Base-by-base conservation (phyloP, 805 yeast species). In the Candida pseudoglaebosa region DNA sequence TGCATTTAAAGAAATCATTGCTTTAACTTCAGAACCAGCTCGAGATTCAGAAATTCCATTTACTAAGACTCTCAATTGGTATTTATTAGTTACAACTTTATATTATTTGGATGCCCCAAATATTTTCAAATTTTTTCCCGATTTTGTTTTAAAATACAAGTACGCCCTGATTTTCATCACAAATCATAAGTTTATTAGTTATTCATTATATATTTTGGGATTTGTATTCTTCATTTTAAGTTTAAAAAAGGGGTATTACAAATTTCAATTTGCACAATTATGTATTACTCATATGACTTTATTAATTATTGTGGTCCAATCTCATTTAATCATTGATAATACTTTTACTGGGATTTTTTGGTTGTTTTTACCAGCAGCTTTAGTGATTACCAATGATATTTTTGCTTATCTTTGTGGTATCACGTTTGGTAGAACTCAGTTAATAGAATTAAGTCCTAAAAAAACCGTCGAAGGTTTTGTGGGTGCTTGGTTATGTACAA, bases 331-430 rank as follows among this genome's bases (percentile, higher is more conserved):
- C 52, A 89, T 87, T 50, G 85, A 81, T 54, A 93, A 93, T 61
- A 84, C 91, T 41, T 73, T 90, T 51, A 84, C 80, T 48, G 99
- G 99, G 10, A 69, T 93, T 58, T 83, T 89, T 55, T 93, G 99
- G 99, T 87, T 93, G 63, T 67, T 93, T 43, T 71, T 93, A 37
- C 99, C 99, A 5, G 89, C 87, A 44, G 82, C 93, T 2, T 71
- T 91, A 53, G 99, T 93, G 36, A 87, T 93, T 49, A 84, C 87
- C 40, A 93, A 93, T 59, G 99, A 93, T 59, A 89, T 91, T 38
- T 90, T 88, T 72, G 99, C 99, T 18, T 93, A 93, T 59, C 70
- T 93, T 35, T 93, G 98, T 66, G 99, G 99, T 33, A 93, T 93
- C 48, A 86, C 98, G 2, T 88, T 93, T 65, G 99, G 99, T 39